Evolutionary conservation across 306 rosid genomes (phyloP), one percentile per base, ranked within the genome.

Genomic region (Corylus heterophylla): DNA sequence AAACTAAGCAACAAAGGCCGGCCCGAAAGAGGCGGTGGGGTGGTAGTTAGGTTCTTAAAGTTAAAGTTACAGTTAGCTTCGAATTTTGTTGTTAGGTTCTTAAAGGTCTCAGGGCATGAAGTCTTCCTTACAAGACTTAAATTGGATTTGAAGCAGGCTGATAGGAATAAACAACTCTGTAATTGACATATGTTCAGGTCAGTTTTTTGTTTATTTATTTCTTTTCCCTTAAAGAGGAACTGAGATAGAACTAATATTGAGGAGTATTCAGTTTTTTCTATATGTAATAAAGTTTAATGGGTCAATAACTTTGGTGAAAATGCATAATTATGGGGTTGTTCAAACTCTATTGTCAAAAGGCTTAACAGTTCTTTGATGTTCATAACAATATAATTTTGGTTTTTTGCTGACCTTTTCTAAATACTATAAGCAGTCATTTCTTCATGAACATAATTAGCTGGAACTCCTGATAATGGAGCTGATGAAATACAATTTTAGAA

Each of bases 11-110:
- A 62, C 84, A 77, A 6, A 89, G 94, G 80, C 94, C 97, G 55
- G 70, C 80, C 37, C 86, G 97, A 74, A 92, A 88, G 85, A 87
- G 97, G 86, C 88, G 74, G 59, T 89, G 97, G 97, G 74, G 82
- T 22, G 81, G 84, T 22, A 69, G 76, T 54, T 81, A 84, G 79
- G 70, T 61, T 68, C 78, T 73, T 55, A n/a, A 61, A 31, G 35
- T 31, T 31, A 31, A 2, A 42, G 49, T 72, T 50, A 5, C 59
- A 77, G 25, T 25, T 75, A 48, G 75, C 56, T 55, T 18, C 0
- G 8, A 18, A 31, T 71, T 73, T 56, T 27, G 9, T 42, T 14
- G 39, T 59, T 8, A 49, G 59, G 25, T 64, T 22, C 66, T 71
- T 82, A 50, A 42, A 44, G 17, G 17, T 55, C 77, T 54, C 69